Percentiles rank a stretch among this genome's conserved stretches.
phyloP scores from a whole-genome alignment of 768 basidiomycete species.

The Tricholoma flavovirens region DNA sequence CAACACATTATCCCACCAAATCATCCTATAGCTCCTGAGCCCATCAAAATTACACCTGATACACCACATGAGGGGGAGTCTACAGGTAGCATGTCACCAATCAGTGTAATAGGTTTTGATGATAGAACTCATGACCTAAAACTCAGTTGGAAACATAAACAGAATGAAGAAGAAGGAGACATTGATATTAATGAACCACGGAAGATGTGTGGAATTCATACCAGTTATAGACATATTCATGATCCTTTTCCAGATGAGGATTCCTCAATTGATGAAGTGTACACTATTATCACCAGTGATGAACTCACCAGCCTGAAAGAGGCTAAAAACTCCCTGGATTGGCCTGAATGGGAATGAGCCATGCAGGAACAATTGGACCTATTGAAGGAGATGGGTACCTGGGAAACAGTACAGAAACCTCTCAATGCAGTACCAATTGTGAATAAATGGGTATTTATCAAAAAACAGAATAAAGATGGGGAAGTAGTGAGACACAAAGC shows the following conservation, averaged over 20 bases:
- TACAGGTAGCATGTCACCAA: not conserved
- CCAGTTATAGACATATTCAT: not conserved
- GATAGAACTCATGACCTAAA: not conserved
- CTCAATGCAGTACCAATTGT: conserved; percentile 1
- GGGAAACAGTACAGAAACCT: not conserved
- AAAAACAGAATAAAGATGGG: conserved; percentile 25
- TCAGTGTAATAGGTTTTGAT: not conserved
- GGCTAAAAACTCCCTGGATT: not conserved
- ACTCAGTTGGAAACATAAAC: not conserved
- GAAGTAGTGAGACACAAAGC: conserved; percentile 26
- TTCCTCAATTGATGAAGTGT: not conserved
- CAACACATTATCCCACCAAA: not conserved
- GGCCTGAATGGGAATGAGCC: not conserved
- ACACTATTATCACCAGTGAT: not conserved
- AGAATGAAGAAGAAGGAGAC: not conserved
- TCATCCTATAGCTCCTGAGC: conserved; percentile 17
- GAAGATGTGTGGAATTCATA: not conserved
- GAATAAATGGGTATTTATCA: conserved; percentile 11
- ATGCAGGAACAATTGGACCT: not conserved
- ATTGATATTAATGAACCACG: no score
- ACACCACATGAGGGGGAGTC: not conserved
- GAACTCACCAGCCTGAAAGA: not conserved
- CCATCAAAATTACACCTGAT: conserved; percentile 10
- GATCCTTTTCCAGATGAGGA: not conserved
- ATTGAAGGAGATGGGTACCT: not conserved